A percentile compares a stretch with the other conserved stretches of the same genome.
These are phyloP conservation scores for Solanum lycopersicoides DNA, from an alignment of 257 asterid genomes.

Conservation along the genomic window DNA sequence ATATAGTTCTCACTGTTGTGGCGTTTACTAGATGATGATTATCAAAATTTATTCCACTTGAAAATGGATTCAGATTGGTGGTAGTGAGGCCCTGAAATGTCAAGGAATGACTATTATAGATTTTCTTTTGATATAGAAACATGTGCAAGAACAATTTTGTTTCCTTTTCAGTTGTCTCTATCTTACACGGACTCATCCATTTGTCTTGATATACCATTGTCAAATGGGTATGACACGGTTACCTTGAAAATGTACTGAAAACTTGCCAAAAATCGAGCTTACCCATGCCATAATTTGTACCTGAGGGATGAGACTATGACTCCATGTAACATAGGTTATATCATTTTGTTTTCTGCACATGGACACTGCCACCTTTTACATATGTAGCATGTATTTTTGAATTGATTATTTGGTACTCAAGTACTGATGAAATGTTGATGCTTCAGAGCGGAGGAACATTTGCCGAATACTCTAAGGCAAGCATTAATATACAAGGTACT, in stretches of 20 bases:
- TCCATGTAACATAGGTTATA: neutral
- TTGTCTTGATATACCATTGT: neutral
- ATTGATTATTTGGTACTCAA: neutral
- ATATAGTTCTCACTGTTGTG: neutral
- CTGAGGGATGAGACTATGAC: neutral
- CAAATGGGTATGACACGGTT: neutral
- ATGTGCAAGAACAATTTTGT: neutral
- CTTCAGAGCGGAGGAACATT: constrained; percentile 96
- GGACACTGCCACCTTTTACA: neutral
- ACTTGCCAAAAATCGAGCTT: neutral
- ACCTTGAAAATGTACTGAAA: neutral
- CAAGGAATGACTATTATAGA: neutral
- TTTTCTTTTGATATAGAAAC: neutral
- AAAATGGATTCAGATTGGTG: neutral
- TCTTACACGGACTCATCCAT: neutral
- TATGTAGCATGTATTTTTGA: neutral
- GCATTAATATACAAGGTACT: constrained; percentile 82
- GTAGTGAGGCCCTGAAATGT: neutral
- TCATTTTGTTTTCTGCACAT: neutral
- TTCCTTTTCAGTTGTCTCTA: neutral
- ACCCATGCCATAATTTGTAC: neutral
- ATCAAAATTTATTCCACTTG: neutral
- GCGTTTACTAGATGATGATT: neutral
- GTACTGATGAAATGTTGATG: constrained; percentile 13
- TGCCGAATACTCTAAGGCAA: constrained; percentile 94